A percentile compares a stretch with the other conserved stretches of the same genome.
Conservation (phyloP, 257 asterid genomes). For the Nicotiana noctiflora region DNA sequence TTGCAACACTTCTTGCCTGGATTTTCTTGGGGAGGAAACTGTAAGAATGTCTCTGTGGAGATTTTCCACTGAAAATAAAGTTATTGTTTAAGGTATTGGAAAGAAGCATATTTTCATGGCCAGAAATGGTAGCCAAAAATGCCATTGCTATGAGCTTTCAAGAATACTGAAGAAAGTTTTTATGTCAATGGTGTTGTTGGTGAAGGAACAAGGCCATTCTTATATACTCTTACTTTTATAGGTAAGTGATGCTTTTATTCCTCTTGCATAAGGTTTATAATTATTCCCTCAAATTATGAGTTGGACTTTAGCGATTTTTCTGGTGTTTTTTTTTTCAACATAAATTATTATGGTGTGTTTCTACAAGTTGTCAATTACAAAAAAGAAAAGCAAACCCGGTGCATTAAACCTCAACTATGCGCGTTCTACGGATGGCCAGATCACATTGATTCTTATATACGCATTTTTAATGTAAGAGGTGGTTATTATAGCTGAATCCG, state of each 20-base stretch:
- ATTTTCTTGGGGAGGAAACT: conserved; percentile 18
- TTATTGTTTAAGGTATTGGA: neutral
- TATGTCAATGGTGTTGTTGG: neutral
- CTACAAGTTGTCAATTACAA: neutral
- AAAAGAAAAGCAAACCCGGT: no score
- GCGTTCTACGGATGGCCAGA: no score
- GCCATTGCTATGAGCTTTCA: conserved; percentile 30
- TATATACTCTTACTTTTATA: neutral
- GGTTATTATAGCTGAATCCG: no score
- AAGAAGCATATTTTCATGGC: conserved; percentile 19
- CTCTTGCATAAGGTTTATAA: neutral
- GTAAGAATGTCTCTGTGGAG: neutral
- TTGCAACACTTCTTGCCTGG: conserved; percentile 23
- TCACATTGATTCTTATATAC: no score
- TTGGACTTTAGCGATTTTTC: neutral
- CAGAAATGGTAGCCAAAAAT: conserved; percentile 20
- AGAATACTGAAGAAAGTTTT: neutral
- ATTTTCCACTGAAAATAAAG: neutral
- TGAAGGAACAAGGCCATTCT: neutral
- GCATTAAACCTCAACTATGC: no score
- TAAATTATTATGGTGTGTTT: neutral
- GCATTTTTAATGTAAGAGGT: no score
- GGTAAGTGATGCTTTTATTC: neutral
- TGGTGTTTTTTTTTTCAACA: neutral
- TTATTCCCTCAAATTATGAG: neutral